Percentiles rank a stretch among this genome's conserved stretches.
Conservation (phyloP, 305 asterid species). For the Coffea humblotiana region DNA sequence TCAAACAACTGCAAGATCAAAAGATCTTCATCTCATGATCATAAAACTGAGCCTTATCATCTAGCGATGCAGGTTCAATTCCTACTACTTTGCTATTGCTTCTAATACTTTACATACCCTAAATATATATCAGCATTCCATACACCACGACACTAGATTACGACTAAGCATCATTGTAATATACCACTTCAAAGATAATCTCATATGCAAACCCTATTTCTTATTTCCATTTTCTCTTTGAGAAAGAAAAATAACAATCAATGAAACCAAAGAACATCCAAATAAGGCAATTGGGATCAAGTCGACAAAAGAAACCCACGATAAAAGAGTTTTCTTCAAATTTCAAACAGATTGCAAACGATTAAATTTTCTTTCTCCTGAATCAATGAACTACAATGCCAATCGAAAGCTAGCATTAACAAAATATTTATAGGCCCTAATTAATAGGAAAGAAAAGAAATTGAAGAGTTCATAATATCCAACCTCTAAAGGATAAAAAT, state of each 20-base stretch:
- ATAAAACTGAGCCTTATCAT: no score
- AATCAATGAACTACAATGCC: neutral
- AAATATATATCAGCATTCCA: no score
- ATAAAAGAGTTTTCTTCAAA: neutral
- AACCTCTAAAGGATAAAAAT: neutral
- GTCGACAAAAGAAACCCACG: neutral
- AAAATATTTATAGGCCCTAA: neutral
- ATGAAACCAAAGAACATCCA: neutral
- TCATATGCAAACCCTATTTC: no score
- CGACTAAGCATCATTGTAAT: no score
- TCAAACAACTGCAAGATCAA: no score
- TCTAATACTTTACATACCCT: no score
- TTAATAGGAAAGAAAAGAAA: neutral
- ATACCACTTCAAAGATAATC: no score
- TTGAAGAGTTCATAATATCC: slow-evolving; percentile 1
- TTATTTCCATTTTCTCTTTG: no score
- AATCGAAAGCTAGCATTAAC: neutral
- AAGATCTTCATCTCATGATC: no score
- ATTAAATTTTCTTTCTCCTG: neutral
- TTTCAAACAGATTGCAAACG: neutral
- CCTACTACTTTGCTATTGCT: no score
- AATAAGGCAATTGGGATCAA: neutral
- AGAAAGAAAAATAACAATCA: neutral
- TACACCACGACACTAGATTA: no score
- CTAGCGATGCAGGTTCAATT: no score